Evolutionary conservation across 2,329 filamentous ascomycete species (phyloP), one percentile per base, ranked within the genome.

Genomic region (Venturiaceae sp.): DNA sequence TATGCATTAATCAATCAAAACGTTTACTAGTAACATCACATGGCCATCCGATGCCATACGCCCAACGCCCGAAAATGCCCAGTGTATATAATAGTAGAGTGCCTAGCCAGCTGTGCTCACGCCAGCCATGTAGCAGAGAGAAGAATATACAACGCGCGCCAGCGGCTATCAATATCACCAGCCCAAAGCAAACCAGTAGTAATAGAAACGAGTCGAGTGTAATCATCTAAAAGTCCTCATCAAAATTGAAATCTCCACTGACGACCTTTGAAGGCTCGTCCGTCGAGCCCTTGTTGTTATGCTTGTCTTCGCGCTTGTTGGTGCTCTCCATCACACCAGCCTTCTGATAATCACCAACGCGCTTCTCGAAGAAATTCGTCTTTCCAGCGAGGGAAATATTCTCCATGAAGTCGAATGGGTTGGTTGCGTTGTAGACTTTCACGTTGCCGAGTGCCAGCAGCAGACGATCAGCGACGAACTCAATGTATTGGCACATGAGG

Each of bases 281-380:
- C 8, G 16, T 32, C 16, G 73, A 77, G 63, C 74, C 65, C 57
- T 68, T 57, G 58, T 70, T 66, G n/a, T 77, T 74, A 13, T 73
- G 70, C 53, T 67, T 63, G 64, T 72, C 72, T 73, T 87, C 86
- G 57, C 68, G 65, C 75, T 88, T 87, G 80, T 91, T 91, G 67
- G 86, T 88, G 78, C 88, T 92, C 69, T 87, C 87, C 90, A 99
- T 95, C 74, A 99, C 92, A 80, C 94, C 94, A 37, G 94, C 92
- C 83, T 99, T 99, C 79, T 99, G 94, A 84, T 99, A 99, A 71
- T 99, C 94, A 73, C 87, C 94, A 60, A 99, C 94, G 67, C 94
- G 90, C 88, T 99, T 99, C 87, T 99, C 94, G 74, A 99, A 99
- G 84, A 99, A 99, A 85, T 99, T 99, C 74, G 94, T 99, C 88